Base-by-base conservation (phyloP, 306 rosid genomes). In the Lathyrus tuberosus region DNA sequence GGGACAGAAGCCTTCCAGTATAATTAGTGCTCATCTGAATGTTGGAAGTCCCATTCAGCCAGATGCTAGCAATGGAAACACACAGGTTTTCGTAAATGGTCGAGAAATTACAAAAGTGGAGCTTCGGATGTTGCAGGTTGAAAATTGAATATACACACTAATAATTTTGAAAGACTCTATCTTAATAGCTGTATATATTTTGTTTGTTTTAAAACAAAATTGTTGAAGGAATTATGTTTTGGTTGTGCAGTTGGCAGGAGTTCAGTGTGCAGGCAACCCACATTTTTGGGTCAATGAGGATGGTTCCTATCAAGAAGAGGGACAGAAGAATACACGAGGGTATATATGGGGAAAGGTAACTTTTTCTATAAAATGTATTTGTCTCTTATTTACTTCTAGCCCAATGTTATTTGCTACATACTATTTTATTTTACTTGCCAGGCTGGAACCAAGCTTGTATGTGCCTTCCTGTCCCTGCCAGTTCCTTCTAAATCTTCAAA, bases 281-380 rank as follows among this genome's bases (percentile, higher is more conserved):
- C 99, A 95, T 79, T 95, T 95, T 84, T 95, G 99, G 99, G 91
- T 95, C 73, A 89, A 95, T 71, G 99, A 95, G 38, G 99, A 95
- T 73, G 99, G 99, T 43, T 95, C 99, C 46, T 95, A 95, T 84
- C 99, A 91, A 83, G 99, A 95, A 78, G 99, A 95, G 92, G 99
- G 99, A 49, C 99, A 95, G 87, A 95, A 70, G 83, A 95, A 95
- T 79, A 95, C 99, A 15, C 86, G 92, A 83, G 99, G 99, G 24
- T 95, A 81, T 78, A 86, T 95, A 70, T 95, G 97, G 99, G 99
- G 99, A 44, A 95, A 95, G 97, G 99, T 91, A 86, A 61, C 62
- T 12, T 30, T 31, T 56, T 75, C 14, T 69, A 22, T 15, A 4
- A 2, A 6, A 43, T 15, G 52, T 20, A 40, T 48, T 43, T 37